These are phyloP conservation scores for Kuraishia cidri DNA, from an alignment of 805 yeast species.

Conservation along the genomic window DNA sequence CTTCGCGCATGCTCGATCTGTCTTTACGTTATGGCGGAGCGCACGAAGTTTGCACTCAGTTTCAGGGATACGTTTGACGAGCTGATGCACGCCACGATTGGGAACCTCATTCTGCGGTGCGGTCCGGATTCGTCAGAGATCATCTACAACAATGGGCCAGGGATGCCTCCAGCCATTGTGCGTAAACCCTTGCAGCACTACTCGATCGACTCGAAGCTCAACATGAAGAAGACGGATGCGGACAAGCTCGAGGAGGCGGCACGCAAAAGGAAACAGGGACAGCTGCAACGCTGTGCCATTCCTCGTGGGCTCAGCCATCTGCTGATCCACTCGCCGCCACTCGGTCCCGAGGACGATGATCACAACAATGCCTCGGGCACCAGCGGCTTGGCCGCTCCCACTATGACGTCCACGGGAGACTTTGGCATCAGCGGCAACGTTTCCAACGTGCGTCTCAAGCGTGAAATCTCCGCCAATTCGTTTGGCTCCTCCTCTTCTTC, in stretches of 20 bases:
- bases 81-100: conserved; percentile 54
- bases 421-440: too few relatives aligned
- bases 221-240: conserved; percentile 22
- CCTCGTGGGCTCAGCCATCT: conserved; percentile 47
- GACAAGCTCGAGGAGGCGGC: conserved; percentile 37
- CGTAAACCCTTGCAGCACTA: conserved; percentile 32
- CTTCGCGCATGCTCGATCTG: conserved; percentile 57
- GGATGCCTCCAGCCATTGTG: conserved; percentile 54
- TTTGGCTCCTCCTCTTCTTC: too few relatives aligned
- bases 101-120: conserved; percentile 52
- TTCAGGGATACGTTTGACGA: conserved; percentile 65
- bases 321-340: conserved; percentile 19
- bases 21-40: conserved; percentile 56
- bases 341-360: background rate
- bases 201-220: conserved; percentile 19
- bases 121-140: conserved; percentile 55
- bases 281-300: conserved; percentile 38
- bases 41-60: conserved; percentile 51
- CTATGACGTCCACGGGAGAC: too few relatives aligned
- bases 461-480: too few relatives aligned
- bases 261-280: conserved; percentile 37
- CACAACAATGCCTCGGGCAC: too few relatives aligned
- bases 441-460: too few relatives aligned
- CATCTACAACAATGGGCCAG: conserved; percentile 32
- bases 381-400: too few relatives aligned